These are phyloP conservation scores for Akebia trifoliata DNA, from an alignment of 164 flowering plant species.

Conservation along the genomic window DNA sequence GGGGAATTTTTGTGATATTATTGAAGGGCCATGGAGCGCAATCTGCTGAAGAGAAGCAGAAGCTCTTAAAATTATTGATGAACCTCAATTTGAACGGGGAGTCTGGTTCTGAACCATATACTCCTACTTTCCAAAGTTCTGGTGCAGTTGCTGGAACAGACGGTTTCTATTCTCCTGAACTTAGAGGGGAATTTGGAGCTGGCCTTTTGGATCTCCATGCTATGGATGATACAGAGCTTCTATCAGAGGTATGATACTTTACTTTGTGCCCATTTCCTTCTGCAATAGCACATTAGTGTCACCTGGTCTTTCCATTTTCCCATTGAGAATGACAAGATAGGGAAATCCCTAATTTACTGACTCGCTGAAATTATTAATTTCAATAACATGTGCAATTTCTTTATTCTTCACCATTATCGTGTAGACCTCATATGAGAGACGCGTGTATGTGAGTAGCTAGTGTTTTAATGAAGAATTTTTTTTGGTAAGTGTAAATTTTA, in stretches of 20 bases:
- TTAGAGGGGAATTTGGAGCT: constrained; percentile 96
- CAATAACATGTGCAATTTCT: too few species aligned
- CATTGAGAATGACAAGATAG: too few species aligned
- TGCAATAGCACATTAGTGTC: too few species aligned
- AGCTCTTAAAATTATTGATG: constrained; percentile 81
- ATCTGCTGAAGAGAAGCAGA: constrained; percentile 94
- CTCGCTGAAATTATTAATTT: too few species aligned
- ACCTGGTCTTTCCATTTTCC: too few species aligned
- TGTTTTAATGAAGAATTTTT: too few species aligned
- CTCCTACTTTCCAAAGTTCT: constrained; percentile 64
- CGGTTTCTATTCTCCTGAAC: constrained; percentile 70
- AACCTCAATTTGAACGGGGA: constrained; percentile 87
- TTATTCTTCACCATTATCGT: too few species aligned
- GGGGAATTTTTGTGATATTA: neutral
- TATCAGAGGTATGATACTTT: constrained; percentile 69
- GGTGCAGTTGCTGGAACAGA: constrained; percentile 49
- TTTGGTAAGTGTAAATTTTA: too few species aligned
- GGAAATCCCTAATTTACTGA: too few species aligned
- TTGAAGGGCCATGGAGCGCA: constrained; percentile 94
- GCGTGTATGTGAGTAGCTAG: too few species aligned
- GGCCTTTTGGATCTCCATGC: constrained; percentile 98
- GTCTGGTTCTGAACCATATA: constrained; percentile 72
- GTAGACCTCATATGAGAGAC: too few species aligned
- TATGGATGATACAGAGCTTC: constrained; percentile 97
- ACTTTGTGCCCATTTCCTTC: neutral